A percentile compares a stretch with the other conserved stretches of the same genome.
phyloP scores from a whole-genome alignment of 768 basidiomycete genomes.

The Gelatoporia subvermispora region DNA sequence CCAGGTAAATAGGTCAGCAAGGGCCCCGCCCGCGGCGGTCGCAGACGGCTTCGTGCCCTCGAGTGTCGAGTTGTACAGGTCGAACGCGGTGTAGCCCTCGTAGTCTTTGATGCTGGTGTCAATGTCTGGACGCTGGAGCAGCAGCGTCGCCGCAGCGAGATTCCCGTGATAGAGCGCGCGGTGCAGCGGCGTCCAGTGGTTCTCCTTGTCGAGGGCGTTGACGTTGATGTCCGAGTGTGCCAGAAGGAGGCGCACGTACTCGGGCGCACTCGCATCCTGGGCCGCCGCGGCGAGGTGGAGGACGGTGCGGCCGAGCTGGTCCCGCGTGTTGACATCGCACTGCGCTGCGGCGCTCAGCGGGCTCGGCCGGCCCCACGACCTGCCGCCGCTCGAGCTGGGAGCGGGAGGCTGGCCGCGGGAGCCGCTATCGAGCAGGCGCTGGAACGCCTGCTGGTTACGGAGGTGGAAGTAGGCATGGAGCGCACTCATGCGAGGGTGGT shows the following conservation, averaged over 20 bases:
- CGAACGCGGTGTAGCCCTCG: constrained; percentile 89
- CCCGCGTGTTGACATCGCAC: constrained; percentile 65
- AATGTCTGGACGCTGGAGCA: constrained; percentile 70
- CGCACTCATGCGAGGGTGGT: constrained; percentile 54
- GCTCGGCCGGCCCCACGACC: constrained; percentile 52
- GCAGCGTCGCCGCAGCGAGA: constrained; percentile 63
- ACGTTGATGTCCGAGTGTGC: constrained; percentile 71
- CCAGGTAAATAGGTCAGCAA: constrained; percentile 78
- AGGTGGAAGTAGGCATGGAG: constrained; percentile 75
- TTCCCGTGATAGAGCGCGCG: constrained; percentile 81
- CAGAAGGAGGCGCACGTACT: constrained; percentile 75
- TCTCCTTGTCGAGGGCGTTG: constrained; percentile 79
- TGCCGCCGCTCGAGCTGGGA: constrained; percentile 45
- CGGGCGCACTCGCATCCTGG: constrained; percentile 54
- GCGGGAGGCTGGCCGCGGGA: constrained; percentile 16
- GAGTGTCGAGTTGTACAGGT: constrained; percentile 89
- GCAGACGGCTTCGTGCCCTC: constrained; percentile 59
- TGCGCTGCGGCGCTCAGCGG: constrained; percentile 25
- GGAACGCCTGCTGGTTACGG: constrained; percentile 71
- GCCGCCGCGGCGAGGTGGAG: constrained; percentile 78
- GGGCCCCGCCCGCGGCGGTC: constrained; percentile 21
- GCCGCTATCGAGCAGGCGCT: constrained; percentile 59
- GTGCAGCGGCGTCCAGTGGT: constrained; percentile 89
- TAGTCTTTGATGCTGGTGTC: constrained; percentile 71
- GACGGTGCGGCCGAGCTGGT: constrained; percentile 69